Evolutionary conservation across 1,139 yeast genomes (phyloP).

Genomic region (Hansenula sp.): DNA sequence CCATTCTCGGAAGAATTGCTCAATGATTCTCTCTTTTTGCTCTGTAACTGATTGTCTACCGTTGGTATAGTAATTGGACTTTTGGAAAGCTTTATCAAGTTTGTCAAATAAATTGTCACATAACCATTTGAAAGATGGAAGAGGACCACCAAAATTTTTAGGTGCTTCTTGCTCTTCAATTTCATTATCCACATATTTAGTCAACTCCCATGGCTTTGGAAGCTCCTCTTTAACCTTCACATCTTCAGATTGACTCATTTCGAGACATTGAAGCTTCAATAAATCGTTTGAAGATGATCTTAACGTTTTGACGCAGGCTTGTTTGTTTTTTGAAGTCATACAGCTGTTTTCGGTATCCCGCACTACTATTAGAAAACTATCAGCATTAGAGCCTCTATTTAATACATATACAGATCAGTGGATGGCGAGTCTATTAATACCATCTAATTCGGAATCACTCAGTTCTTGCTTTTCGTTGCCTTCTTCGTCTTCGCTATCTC

Average conservation of each 20-base stretch:
- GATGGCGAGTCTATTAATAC: too few species aligned
- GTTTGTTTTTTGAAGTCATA: background rate
- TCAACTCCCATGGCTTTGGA: slow-evolving; percentile 1
- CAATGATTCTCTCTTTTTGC: slow-evolving; percentile 33
- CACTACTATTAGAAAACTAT: too few species aligned
- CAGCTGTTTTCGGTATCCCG: too few species aligned
- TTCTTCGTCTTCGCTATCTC: background rate
- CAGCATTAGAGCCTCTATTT: too few species aligned
- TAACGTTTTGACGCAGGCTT: too few species aligned
- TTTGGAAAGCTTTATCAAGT: slow-evolving; percentile 16
- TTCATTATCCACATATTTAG: background rate
- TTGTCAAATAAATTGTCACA: slow-evolving; percentile 28
- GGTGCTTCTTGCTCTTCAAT: slow-evolving; percentile 5
- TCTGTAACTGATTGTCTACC: slow-evolving; percentile 19
- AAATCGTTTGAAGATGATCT: too few species aligned
- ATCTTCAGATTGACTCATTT: background rate
- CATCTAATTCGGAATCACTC: too few species aligned
- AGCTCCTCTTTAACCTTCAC: slow-evolving; percentile 7
- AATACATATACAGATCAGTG: too few species aligned
- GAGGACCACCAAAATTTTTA: slow-evolving; percentile 23
- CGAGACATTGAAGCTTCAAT: background rate
- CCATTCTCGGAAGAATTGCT: slow-evolving; percentile 55
- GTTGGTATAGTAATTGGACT: slow-evolving; percentile 3
- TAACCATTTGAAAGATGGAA: slow-evolving; percentile 32
- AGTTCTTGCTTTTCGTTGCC: background rate